Percentiles rank a stretch among this genome's conserved stretches.
phyloP scores from a whole-genome alignment of 345 rosid species.

The Dimocarpus longan region DNA sequence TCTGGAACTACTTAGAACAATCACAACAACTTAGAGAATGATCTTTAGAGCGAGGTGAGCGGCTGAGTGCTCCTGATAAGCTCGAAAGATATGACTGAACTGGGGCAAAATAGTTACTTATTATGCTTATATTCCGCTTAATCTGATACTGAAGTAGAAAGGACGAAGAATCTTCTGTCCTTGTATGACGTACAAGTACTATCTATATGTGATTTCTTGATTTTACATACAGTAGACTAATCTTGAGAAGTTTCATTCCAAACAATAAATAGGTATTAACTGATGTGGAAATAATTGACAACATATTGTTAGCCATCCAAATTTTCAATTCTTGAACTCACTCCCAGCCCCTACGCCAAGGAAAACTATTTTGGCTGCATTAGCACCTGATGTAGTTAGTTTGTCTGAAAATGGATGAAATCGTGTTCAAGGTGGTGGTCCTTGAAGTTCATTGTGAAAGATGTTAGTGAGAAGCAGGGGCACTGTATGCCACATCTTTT shows the following conservation, averaged over 20 bases:
- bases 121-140: neutral
- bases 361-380: neutral
- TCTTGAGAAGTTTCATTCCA: neutral
- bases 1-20: too few species aligned
- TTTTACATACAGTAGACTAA: neutral
- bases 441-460: neutral
- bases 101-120: neutral
- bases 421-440: slow-evolving; percentile 1
- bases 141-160: neutral
- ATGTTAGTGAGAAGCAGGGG: neutral
- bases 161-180: neutral
- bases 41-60: too few species aligned
- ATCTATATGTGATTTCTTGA: neutral
- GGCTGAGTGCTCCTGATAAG: neutral
- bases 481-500: slow-evolving; percentile 15
- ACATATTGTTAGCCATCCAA: neutral
- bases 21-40: too few species aligned
- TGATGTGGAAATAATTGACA: slow-evolving; percentile 6
- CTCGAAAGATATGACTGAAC: neutral
- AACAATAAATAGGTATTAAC: neutral
- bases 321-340: neutral
- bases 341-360: neutral
- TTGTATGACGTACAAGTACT: neutral
- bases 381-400: neutral
- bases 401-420: neutral